Conservation (phyloP, 164 flowering plant genomes). For the Buxus sempervirens region DNA sequence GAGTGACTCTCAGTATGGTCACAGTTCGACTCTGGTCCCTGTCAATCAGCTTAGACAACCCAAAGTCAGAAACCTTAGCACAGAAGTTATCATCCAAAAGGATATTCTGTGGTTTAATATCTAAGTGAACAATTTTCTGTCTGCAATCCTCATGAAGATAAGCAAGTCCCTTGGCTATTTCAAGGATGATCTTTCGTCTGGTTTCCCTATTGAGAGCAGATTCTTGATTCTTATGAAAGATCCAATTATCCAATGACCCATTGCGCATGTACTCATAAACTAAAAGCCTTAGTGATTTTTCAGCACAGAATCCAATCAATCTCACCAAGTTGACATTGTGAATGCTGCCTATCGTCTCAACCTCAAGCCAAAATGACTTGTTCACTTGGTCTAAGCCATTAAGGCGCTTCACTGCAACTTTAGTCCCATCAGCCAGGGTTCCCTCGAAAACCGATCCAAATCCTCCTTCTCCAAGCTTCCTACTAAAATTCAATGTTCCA, state of each 20-base stretch:
- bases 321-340: conserved; percentile 29
- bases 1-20: conserved; percentile 33
- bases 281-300: conserved; percentile 20
- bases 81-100: conserved; percentile 13
- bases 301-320: conserved; percentile 24
- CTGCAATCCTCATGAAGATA: conserved; percentile 12
- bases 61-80: conserved; percentile 29
- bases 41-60: conserved; percentile 23
- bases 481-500: conserved; percentile 14
- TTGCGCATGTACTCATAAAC: conserved; percentile 25
- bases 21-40: conserved; percentile 29
- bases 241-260: conserved; percentile 23
- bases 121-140: conserved; percentile 8
- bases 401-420: conserved; percentile 30
- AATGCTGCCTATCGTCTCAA: conserved; percentile 26
- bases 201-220: conserved; percentile 17
- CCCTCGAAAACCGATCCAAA: conserved; percentile 33
- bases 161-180: conserved; percentile 11
- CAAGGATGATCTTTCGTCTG: conserved; percentile 14
- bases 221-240: conserved; percentile 9
- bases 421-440: conserved; percentile 11
- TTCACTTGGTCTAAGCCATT: conserved; percentile 23
- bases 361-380: conserved; percentile 25
- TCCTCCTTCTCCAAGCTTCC: conserved; percentile 25
- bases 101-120: conserved; percentile 15